A percentile compares a stretch with the other conserved stretches of the same genome.
phyloP scores from a whole-genome alignment of 2,329 filamentous ascomycete species.

The Grosmannia penicillata region DNA sequence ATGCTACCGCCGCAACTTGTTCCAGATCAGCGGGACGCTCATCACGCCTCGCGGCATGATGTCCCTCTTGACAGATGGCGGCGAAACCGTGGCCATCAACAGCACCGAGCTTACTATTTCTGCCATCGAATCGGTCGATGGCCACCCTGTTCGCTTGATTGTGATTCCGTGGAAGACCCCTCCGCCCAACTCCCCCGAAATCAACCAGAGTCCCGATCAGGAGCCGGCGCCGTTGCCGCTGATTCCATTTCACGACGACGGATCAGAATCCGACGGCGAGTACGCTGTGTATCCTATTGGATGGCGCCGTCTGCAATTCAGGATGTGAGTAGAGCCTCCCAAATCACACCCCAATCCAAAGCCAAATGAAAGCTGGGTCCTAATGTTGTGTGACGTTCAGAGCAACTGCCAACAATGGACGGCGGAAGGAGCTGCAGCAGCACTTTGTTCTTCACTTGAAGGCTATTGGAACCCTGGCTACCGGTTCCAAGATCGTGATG shows the following conservation, averaged over 20 bases:
- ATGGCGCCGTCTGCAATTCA: constrained; percentile 86
- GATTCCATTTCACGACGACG: constrained; percentile 49
- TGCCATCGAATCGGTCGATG: constrained; percentile 88
- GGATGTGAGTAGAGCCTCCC: constrained; percentile 51
- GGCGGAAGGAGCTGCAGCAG: constrained; percentile 87
- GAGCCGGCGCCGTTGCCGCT: constrained; percentile 75
- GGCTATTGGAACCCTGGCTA: constrained; percentile 68
- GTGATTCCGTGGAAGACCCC: constrained; percentile 98
- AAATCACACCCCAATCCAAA: no score
- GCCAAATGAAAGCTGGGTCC: background rate
- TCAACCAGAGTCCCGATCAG: constrained; percentile 54
- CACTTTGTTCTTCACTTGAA: constrained; percentile 87
- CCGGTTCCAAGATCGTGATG: constrained; percentile 67
- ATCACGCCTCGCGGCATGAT: constrained; percentile 65
- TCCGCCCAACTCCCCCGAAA: constrained; percentile 59
- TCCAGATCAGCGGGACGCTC: constrained; percentile 85
- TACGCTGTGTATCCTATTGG: constrained; percentile 85
- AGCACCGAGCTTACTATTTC: constrained; percentile 79
- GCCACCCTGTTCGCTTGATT: constrained; percentile 81
- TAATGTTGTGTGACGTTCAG: constrained; percentile 31
- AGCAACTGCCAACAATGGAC: constrained; percentile 90
- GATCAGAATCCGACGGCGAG: constrained; percentile 50
- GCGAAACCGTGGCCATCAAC: constrained; percentile 68
- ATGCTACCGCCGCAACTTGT: constrained; percentile 89
- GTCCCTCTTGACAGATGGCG: constrained; percentile 69